Percentiles rank a stretch among this genome's conserved stretches.
These are phyloP conservation scores for Tetrapisispora pingtungensis DNA, from an alignment of 805 yeast species.

Conservation along the genomic window DNA sequence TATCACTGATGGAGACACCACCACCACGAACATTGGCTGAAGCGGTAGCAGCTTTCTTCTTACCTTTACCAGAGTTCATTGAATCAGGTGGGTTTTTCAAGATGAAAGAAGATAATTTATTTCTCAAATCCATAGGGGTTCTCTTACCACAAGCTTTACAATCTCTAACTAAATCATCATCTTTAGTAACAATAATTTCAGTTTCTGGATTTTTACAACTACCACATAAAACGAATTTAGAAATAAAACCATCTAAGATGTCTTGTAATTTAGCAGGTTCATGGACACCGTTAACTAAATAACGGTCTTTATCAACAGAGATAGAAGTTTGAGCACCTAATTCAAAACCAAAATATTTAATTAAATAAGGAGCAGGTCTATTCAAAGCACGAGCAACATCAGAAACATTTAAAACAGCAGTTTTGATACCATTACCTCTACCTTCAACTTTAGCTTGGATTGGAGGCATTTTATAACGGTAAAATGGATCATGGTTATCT, in stretches of 20 bases:
- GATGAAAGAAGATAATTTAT: conserved; percentile 77
- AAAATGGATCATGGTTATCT: conserved; percentile 95
- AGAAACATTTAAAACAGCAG: conserved; percentile 78
- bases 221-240: conserved; percentile 85
- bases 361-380: conserved; percentile 85
- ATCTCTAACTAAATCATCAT: conserved; percentile 69
- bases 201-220: conserved; percentile 97
- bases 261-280: conserved; percentile 88
- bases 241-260: conserved; percentile 85
- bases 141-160: conserved; percentile 98
- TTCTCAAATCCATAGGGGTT: conserved; percentile 73
- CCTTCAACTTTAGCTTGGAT: conserved; percentile 96
- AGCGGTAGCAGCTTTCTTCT: conserved; percentile 77
- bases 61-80: conserved; percentile 44
- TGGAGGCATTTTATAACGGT: conserved; percentile 99
- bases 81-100: conserved; percentile 77
- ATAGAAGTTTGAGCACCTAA: conserved; percentile 92
- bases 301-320: conserved; percentile 73
- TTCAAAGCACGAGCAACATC: conserved; percentile 93
- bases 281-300: conserved; percentile 89
- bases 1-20: conserved; percentile 70
- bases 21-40: conserved; percentile 85
- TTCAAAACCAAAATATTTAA: conserved; percentile 93
- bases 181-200: conserved; percentile 64
- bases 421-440: conserved; percentile 97